phyloP scores from a whole-genome alignment of 2,329 filamentous ascomycete genomes.

The Colletotrichum cereale region DNA sequence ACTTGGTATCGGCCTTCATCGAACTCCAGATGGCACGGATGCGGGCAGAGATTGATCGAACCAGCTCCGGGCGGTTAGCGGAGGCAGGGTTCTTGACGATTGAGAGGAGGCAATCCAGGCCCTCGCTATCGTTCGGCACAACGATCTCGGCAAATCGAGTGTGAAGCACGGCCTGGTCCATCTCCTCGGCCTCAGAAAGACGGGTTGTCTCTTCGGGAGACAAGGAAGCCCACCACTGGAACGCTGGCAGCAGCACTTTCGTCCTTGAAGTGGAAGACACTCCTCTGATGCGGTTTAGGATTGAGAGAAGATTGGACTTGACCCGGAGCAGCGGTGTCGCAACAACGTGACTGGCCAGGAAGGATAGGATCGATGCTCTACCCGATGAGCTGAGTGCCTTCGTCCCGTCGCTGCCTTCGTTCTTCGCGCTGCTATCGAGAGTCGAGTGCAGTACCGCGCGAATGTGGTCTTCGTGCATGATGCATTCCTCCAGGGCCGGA shows the following conservation, averaged over 20 bases:
- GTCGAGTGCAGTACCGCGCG: slow-evolving; percentile 70
- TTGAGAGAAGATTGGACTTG: slow-evolving; percentile 78
- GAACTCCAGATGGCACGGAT: slow-evolving; percentile 79
- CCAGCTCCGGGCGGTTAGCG: slow-evolving; percentile 63
- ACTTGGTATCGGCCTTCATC: slow-evolving; percentile 74
- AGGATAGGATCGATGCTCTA: slow-evolving; percentile 75
- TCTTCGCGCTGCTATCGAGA: slow-evolving; percentile 64
- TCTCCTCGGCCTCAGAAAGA: slow-evolving; percentile 54
- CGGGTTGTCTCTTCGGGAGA: slow-evolving; percentile 62
- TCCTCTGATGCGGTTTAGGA: slow-evolving; percentile 79
- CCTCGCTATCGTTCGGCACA: slow-evolving; percentile 64
- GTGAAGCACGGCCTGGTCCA: slow-evolving; percentile 58
- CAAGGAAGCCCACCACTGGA: slow-evolving; percentile 76
- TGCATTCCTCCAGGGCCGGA: slow-evolving; percentile 85
- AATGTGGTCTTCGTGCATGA: slow-evolving; percentile 82
- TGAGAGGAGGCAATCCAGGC: slow-evolving; percentile 65
- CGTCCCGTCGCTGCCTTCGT: slow-evolving; percentile 60
- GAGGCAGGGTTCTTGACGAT: slow-evolving; percentile 58
- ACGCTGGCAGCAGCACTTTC: slow-evolving; percentile 79
- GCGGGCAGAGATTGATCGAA: slow-evolving; percentile 75
- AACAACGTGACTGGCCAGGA: slow-evolving; percentile 79
- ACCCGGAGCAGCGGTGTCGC: slow-evolving; percentile 76
- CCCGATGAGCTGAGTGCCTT: slow-evolving; percentile 69
- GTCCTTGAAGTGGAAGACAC: slow-evolving; percentile 78
- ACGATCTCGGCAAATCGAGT: slow-evolving; percentile 63